Evolutionary conservation across 345 rosid species (phyloP).

Genomic region (Mercurialis annua): DNA sequence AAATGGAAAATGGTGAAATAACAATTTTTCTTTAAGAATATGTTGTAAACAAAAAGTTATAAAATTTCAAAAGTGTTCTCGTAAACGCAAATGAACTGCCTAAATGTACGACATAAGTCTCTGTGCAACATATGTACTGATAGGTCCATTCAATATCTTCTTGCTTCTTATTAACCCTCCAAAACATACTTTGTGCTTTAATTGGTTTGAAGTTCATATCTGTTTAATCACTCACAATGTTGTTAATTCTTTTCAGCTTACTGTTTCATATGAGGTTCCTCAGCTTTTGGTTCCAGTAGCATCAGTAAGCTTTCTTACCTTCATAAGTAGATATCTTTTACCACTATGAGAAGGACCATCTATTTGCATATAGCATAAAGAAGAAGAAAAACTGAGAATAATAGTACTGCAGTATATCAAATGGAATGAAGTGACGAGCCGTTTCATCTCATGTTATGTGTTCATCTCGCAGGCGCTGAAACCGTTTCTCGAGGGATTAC

Average conservation of each 20-base stretch:
- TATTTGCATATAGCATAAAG: background rate
- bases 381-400: background rate
- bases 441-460: background rate
- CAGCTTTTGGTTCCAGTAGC: slow-evolving; percentile 71
- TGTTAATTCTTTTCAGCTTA: slow-evolving; percentile 58
- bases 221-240: slow-evolving; percentile 4
- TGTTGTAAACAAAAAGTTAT: no score
- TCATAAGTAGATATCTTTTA: slow-evolving; percentile 1
- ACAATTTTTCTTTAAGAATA: no score
- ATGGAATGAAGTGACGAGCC: background rate
- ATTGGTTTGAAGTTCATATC: background rate
- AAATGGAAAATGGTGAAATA: no score
- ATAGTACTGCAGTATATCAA: background rate
- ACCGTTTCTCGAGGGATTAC: slow-evolving; percentile 73
- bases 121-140: no score
- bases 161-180: background rate
- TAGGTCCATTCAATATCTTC: background rate
- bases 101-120: no score
- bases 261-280: slow-evolving; percentile 92
- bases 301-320: slow-evolving; percentile 48
- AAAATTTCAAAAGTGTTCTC: no score
- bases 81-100: no score
- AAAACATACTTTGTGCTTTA: background rate
- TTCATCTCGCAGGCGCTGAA: slow-evolving; percentile 59
- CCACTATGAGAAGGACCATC: background rate